These are phyloP conservation scores for Dryas alaskensis DNA, from an alignment of 306 rosid species.

Conservation along the genomic window DNA sequence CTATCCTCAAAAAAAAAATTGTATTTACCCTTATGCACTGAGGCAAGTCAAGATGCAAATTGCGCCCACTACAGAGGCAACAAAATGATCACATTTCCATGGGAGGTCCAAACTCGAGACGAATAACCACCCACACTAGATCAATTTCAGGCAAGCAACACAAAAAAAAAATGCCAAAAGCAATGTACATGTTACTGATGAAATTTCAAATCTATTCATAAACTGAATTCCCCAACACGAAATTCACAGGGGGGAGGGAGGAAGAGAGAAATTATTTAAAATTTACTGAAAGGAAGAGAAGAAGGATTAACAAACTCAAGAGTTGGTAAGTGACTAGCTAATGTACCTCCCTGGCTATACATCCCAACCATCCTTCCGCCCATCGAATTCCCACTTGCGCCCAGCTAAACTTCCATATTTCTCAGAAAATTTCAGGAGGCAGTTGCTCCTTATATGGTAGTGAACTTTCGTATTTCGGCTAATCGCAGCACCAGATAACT, in stretches of 20 bases:
- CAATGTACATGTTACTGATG: conserved; percentile 61
- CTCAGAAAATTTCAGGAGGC: conserved; percentile 67
- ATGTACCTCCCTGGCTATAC: conserved; percentile 42
- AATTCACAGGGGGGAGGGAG: conserved; percentile 47
- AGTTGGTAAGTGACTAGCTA: conserved; percentile 31
- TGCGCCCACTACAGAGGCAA: too few species aligned
- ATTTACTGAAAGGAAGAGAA: conserved; percentile 26
- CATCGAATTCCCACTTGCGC: conserved; percentile 65
- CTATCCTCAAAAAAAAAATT: too few species aligned
- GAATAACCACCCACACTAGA: neutral
- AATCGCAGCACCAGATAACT: conserved; percentile 87
- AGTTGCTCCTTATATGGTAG: conserved; percentile 61
- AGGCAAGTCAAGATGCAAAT: too few species aligned
- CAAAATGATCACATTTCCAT: neutral
- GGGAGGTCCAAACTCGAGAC: neutral
- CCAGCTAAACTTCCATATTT: conserved; percentile 66
- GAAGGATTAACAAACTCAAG: conserved; percentile 25
- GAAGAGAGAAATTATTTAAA: conserved; percentile 22
- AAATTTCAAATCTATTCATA: conserved; percentile 36
- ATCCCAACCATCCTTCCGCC: conserved; percentile 95
- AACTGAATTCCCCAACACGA: conserved; percentile 39
- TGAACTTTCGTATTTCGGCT: conserved; percentile 81
- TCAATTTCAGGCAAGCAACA: conserved; percentile 1
- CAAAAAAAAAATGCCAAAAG: conserved; percentile 13
- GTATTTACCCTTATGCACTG: neutral